These are phyloP conservation scores for Astragalus membranaceus DNA, from an alignment of 306 rosid genomes.

Conservation along the genomic window DNA sequence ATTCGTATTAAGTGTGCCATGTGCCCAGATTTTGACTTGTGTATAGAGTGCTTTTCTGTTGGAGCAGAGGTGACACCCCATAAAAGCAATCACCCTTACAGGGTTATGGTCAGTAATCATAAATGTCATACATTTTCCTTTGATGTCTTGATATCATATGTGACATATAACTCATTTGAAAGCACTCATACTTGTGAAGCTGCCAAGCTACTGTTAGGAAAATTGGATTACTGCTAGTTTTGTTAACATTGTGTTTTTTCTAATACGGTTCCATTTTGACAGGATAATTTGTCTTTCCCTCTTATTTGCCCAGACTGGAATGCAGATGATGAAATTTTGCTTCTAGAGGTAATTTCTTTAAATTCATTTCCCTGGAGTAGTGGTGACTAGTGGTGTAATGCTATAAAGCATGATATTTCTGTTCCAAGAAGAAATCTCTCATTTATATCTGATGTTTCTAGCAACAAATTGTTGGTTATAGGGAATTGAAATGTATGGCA, in stretches of 20 bases:
- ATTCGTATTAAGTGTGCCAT: slow-evolving; percentile 81
- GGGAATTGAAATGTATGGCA: slow-evolving; percentile 98
- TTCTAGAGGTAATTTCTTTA: slow-evolving; percentile 66
- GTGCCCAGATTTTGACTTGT: slow-evolving; percentile 96
- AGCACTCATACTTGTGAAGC: slow-evolving; percentile 11
- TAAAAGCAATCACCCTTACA: slow-evolving; percentile 80
- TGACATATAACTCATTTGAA: slow-evolving; percentile 3
- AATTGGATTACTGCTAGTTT: slow-evolving; percentile 4
- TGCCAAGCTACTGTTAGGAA: neutral
- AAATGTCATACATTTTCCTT: neutral
- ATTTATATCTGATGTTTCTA: slow-evolving; percentile 1
- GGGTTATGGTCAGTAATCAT: slow-evolving; percentile 78
- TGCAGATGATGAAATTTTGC: slow-evolving; percentile 95
- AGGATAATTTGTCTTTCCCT: slow-evolving; percentile 93
- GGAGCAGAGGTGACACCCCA: slow-evolving; percentile 95
- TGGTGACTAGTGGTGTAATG: slow-evolving; percentile 8
- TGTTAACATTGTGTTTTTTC: neutral
- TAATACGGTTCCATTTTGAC: slow-evolving; percentile 32
- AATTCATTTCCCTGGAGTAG: neutral
- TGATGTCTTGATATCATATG: neutral
- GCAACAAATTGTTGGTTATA: slow-evolving; percentile 21
- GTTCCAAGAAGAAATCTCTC: neutral
- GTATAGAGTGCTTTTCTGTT: slow-evolving; percentile 92
- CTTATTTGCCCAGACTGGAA: slow-evolving; percentile 96
- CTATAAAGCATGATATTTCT: slow-evolving; percentile 3